These are phyloP conservation scores for Coemansia sp. DNA, from an alignment of 192 early-diverging fungal genomes.

Conservation along the genomic window DNA sequence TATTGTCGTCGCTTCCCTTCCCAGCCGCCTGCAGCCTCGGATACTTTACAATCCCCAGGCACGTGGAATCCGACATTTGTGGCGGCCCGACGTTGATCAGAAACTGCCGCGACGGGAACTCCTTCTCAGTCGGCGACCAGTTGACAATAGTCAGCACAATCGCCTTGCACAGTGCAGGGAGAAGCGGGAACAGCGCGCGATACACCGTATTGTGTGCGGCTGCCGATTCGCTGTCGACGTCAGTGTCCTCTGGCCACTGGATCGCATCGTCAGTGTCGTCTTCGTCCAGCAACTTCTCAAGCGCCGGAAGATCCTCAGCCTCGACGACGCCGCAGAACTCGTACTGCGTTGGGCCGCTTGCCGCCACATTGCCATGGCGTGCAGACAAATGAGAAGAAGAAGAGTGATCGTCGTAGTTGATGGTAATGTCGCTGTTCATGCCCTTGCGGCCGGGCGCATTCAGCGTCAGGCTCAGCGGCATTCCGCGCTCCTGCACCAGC, in stretches of 20 bases:
- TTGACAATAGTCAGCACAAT: slow-evolving; percentile 39
- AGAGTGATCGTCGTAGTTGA: slow-evolving; percentile 25
- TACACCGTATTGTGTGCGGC: slow-evolving; percentile 18
- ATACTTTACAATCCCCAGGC: slow-evolving; percentile 40
- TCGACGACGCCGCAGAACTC: slow-evolving; percentile 50
- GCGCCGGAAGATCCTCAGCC: slow-evolving; percentile 43
- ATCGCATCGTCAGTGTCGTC: not conserved
- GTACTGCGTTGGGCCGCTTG: slow-evolving; percentile 7
- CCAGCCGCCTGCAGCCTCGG: slow-evolving; percentile 5
- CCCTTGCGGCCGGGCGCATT: slow-evolving; percentile 9
- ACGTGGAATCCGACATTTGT: slow-evolving; percentile 26
- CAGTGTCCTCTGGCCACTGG: slow-evolving; percentile 28
- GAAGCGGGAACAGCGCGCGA: slow-evolving; percentile 40
- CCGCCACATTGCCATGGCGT: not conserved
- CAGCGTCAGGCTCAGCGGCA: slow-evolving; percentile 49
- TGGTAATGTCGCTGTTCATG: slow-evolving; percentile 33
- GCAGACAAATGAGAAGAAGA: no score
- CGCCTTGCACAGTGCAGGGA: slow-evolving; percentile 31
- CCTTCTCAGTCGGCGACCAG: slow-evolving; percentile 47
- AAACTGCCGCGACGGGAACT: slow-evolving; percentile 32
- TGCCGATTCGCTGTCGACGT: not conserved
- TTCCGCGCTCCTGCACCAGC: slow-evolving; percentile 30
- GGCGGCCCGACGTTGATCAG: slow-evolving; percentile 21
- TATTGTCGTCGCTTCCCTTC: not conserved
- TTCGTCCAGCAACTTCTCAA: slow-evolving; percentile 32